Evolutionary conservation across 306 rosid species (phyloP).

Genomic region (Prunus mume): DNA sequence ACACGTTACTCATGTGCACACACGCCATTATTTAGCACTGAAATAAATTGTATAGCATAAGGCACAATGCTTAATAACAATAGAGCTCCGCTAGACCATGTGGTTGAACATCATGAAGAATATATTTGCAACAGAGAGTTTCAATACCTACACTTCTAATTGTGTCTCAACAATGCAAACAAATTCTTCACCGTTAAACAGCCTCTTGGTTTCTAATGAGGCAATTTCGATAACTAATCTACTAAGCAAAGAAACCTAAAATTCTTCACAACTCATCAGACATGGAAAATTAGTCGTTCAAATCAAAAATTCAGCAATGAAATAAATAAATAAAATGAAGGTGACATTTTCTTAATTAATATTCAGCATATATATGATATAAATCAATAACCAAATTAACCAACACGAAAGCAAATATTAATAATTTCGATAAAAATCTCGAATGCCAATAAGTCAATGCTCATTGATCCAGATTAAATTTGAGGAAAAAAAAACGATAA

Average conservation of each 20-base stretch:
- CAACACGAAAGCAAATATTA: slow-evolving; percentile 1
- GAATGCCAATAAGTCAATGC: background rate
- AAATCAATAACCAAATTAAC: background rate
- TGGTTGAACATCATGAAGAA: background rate
- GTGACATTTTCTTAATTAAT: background rate
- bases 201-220: background rate
- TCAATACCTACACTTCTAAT: background rate
- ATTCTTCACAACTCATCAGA: background rate
- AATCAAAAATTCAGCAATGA: background rate
- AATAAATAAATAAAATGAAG: background rate
- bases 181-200: background rate
- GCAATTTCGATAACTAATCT: background rate
- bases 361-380: background rate
- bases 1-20: background rate
- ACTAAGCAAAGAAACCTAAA: background rate
- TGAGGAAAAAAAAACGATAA: background rate
- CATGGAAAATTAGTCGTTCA: background rate
- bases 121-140: background rate
- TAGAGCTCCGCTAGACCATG: background rate
- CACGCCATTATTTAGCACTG: background rate
- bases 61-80: background rate
- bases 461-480: background rate
- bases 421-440: background rate
- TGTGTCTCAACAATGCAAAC: background rate
- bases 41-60: background rate